Evolutionary conservation across 1,284 basidiomycete genomes (phyloP).

Genomic region (Moniliophthora roreri): DNA sequence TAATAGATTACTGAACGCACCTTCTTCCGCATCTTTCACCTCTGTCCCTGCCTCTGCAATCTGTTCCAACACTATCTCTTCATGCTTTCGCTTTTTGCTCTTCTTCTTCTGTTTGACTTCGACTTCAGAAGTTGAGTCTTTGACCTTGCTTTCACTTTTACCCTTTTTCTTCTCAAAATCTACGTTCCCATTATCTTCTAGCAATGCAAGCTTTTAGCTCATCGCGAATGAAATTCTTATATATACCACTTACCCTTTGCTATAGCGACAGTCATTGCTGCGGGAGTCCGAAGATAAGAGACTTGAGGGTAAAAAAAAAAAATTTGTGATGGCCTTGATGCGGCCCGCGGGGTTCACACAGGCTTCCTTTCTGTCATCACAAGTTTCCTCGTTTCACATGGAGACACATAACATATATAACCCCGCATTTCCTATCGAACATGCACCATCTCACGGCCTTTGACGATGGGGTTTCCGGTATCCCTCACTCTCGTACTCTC

Average conservation of each 20-base stretch:
- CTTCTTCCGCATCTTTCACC: neutral
- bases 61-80: constrained; percentile 17
- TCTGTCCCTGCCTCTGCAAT: neutral
- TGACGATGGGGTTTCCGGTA: neutral
- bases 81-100: constrained; percentile 30
- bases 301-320: neutral
- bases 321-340: neutral
- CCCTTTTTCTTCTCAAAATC: constrained; percentile 24
- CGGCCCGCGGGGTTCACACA: no score
- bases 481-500: neutral
- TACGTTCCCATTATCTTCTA: neutral
- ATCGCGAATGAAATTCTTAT: no score
- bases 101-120: constrained; percentile 17
- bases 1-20: neutral
- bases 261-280: neutral
- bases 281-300: neutral
- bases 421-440: neutral
- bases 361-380: no score
- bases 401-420: no score
- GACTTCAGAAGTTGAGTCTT: constrained; percentile 18
- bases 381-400: no score
- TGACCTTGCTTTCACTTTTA: constrained; percentile 22
- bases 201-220: no score
- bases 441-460: neutral
- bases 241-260: neutral